Base-by-base conservation (phyloP, 164 flowering plant genomes). In the Houttuynia cordata region DNA sequence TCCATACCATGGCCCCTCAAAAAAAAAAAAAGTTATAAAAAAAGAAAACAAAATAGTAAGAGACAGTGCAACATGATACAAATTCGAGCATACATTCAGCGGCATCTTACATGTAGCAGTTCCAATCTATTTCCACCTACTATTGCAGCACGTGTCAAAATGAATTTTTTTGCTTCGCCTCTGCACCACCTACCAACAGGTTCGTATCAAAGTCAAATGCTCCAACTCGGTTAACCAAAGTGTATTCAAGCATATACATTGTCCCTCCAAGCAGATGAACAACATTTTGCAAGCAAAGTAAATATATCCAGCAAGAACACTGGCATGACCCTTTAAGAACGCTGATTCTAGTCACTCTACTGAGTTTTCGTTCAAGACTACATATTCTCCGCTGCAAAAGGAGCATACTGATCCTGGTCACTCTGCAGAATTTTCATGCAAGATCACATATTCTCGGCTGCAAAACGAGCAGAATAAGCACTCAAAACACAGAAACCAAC, bases 321-420 rank as follows among this genome's bases (percentile, higher is more conserved):
- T 14, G 14, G 45, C 8, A 13, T 12, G 14, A 7, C 49, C 49
- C 17, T 45, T 0, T n/a, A 53, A 23, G 1, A 41, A 23, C 23
- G 9, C 10, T 18, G 4, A 47, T 45, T 45, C 17, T 45, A 17
- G 17, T 12, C 49, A 17, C 49, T 17, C 49, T 37, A 64, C 71
- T 0, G 86, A 75, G 75, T 77, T 77, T 74, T 81, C 81, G 63
- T 79, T 83, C 67, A 79, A 54, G 34, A 81, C 58, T 1, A 81
- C 83, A 68, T 79, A 79, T 59, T 69, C 72, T 49, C 64, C 64
- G 64, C 67, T 64, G 68, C 61, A 55, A 52, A 63, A 55, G 37
- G 41, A 18, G 12, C 39, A 41, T 10, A 18, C 4, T 45, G 6
- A 24, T 17, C 2, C 49, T 12, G 3, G 10, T 45, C 49, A 45